phyloP scores from a whole-genome alignment of 1,139 yeast species.

The Scheffersomyces cryptocercus region DNA sequence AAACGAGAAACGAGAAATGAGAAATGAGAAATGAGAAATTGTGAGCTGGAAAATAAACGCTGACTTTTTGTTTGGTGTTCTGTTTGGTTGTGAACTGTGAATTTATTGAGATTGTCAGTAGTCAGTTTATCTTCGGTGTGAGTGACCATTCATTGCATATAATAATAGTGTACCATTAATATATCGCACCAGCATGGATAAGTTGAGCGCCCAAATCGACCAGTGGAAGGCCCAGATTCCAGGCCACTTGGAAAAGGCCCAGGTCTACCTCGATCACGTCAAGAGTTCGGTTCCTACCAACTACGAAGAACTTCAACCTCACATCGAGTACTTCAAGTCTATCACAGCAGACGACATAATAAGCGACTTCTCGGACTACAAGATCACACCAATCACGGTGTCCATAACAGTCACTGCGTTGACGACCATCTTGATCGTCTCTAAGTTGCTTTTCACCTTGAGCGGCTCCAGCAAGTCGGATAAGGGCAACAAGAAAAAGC shows the following conservation, averaged over 20 bases:
- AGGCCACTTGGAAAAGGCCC: neutral
- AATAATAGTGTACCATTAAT: neutral
- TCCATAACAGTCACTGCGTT: slow-evolving; percentile 34
- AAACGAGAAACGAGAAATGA: no score
- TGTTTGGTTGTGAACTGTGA: no score
- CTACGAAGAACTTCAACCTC: slow-evolving; percentile 3
- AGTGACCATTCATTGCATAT: no score
- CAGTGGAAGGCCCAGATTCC: neutral
- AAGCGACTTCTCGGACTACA: slow-evolving; percentile 30
- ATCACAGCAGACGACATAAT: slow-evolving; percentile 24
- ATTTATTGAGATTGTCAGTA: no score
- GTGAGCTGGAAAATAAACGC: no score
- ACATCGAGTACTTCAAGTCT: slow-evolving; percentile 7
- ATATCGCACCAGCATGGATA: neutral
- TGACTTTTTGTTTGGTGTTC: no score
- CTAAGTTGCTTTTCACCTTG: slow-evolving; percentile 10
- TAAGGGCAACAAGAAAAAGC: slow-evolving; percentile 14
- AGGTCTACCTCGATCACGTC: neutral
- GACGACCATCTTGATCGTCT: slow-evolving; percentile 24
- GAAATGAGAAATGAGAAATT: no score
- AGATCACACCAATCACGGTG: slow-evolving; percentile 37
- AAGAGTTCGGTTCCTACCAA: slow-evolving; percentile 1
- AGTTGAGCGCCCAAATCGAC: neutral
- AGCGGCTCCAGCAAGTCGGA: slow-evolving; percentile 7
- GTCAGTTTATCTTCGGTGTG: no score